phyloP scores from a whole-genome alignment of 2,329 filamentous ascomycete species.

The Alternaria atra region DNA sequence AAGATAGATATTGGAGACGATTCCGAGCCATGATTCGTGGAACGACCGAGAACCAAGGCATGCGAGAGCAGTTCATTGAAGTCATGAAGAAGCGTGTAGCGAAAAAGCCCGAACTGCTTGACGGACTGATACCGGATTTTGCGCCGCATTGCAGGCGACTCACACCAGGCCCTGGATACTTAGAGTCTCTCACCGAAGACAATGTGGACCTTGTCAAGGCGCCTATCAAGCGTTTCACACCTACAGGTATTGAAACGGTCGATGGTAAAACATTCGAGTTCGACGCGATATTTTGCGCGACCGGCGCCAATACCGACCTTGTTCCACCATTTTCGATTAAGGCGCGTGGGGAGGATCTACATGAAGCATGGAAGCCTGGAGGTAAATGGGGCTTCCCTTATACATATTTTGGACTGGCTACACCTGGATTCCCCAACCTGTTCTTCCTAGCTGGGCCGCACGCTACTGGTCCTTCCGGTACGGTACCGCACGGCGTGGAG shows the following conservation, averaged over 20 bases:
- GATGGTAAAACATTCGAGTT: slow-evolving; percentile 52
- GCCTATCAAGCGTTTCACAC: slow-evolving; percentile 52
- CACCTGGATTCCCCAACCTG: slow-evolving; percentile 73
- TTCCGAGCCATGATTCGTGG: slow-evolving; percentile 52
- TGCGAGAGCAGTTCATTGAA: slow-evolving; percentile 43
- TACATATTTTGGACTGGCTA: slow-evolving; percentile 71
- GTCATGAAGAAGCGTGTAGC: slow-evolving; percentile 51
- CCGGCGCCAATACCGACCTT: slow-evolving; percentile 66
- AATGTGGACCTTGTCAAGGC: slow-evolving; percentile 54
- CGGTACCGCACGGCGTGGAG: slow-evolving; percentile 73
- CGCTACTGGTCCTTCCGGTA: slow-evolving; percentile 62
- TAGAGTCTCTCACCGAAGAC: slow-evolving; percentile 53
- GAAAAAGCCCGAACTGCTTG: slow-evolving; percentile 53
- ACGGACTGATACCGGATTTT: slow-evolving; percentile 54
- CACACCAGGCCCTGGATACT: slow-evolving; percentile 49
- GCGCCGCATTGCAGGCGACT: slow-evolving; percentile 45
- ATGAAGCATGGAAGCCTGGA: slow-evolving; percentile 64
- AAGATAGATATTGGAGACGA: slow-evolving; percentile 68
- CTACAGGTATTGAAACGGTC: slow-evolving; percentile 49
- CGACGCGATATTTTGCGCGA: slow-evolving; percentile 67
- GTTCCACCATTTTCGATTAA: slow-evolving; percentile 68
- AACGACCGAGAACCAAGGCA: slow-evolving; percentile 46
- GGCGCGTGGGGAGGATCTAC: slow-evolving; percentile 64
- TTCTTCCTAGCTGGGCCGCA: slow-evolving; percentile 67
- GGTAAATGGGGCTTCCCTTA: slow-evolving; percentile 70